Base-by-base conservation (phyloP, 352 stramenopile genomes). In the Pythium rhizo-oryzae region DNA sequence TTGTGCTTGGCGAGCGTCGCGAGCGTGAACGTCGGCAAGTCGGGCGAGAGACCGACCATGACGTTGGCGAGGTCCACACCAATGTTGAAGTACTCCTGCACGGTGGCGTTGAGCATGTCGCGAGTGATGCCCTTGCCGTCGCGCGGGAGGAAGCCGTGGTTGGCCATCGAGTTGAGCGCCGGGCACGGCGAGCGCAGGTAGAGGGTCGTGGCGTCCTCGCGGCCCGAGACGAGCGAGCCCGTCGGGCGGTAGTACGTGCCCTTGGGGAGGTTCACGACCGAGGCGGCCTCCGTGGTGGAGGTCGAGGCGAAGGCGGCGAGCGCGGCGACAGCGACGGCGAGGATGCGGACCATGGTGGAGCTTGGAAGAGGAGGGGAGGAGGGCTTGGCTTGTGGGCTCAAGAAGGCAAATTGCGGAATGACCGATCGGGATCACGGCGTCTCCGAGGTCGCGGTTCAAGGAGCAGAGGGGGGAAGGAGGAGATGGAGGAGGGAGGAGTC, bases 61-160 rank as follows among this genome's bases (percentile, higher is more conserved):
- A 33, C 6, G 28, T 33, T 33, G 28, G 28, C 28, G 28, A 33
- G 28, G 23, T 54, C 49, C 24, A 50, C 30, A 37, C 82, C 72
- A 1, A 89, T 37, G 64, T 82, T 84, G 69, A 76, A 86, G 21
- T 84, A 72, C 4, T 77, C 28, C 19, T 78, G 57, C 21, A 89
- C 54, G 15, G 54, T 71, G 11, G 73, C 2, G 11, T 60, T 59
- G 4, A 87, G 63, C 11, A 82, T 19, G 19, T 72, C 30, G 35
- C 49, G 33, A n/a, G 68, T 74, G 59, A 85, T 62, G 59, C 78
- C 76, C 59, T 81, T 79, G 57, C 78, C 76, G 52, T 78, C 74
- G 24, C 80, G 78, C 15, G 75, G 72, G 16, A 85, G 25, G 41
- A 79, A 67, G 37, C 76, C 76, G 66, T 85, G 75, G 69, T 85